A percentile compares a stretch with the other conserved stretches of the same genome.
phyloP scores from a whole-genome alignment of 352 stramenopile species.

The Phytophthora aleatoria region DNA sequence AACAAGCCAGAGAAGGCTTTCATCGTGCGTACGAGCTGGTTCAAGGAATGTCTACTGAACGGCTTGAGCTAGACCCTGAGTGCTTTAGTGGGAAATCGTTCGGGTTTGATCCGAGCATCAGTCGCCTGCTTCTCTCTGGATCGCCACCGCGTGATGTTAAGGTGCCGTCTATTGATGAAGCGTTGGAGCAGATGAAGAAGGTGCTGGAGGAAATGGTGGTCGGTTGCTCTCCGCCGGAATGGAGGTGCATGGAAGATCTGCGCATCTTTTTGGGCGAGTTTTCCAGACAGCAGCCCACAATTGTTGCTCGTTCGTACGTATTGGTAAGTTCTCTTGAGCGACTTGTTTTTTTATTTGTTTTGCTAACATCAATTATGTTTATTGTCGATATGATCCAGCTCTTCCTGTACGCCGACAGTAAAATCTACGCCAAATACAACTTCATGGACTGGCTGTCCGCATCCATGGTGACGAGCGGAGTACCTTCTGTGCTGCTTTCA shows the following conservation, averaged over 20 bases:
- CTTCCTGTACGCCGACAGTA: constrained; percentile 85
- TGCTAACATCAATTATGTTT: constrained; percentile 7
- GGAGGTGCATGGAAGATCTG: constrained; percentile 82
- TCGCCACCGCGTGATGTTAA: constrained; percentile 79
- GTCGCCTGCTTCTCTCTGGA: constrained; percentile 67
- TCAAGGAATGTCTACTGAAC: constrained; percentile 49
- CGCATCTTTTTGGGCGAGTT: constrained; percentile 81
- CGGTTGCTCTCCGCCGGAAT: constrained; percentile 62
- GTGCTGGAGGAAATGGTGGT: constrained; percentile 62
- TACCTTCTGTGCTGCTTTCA: constrained; percentile 80
- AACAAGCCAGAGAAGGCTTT: constrained; percentile 47
- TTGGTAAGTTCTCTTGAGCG: constrained; percentile 49
- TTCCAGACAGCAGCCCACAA: constrained; percentile 65
- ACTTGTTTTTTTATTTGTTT: background rate
- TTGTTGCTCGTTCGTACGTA: constrained; percentile 82
- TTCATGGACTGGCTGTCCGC: constrained; percentile 88
- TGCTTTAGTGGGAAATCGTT: constrained; percentile 72
- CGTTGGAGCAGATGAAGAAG: constrained; percentile 53
- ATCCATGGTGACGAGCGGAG: constrained; percentile 82
- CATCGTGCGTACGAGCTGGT: constrained; percentile 49
- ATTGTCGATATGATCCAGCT: constrained; percentile 43
- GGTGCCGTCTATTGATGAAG: constrained; percentile 56
- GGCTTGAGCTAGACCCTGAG: constrained; percentile 67
- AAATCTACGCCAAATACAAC: constrained; percentile 83
- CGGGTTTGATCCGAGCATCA: constrained; percentile 80